Percentiles rank a stretch among this genome's conserved stretches.
phyloP scores from a whole-genome alignment of 2,329 filamentous ascomycete genomes.

The Neodidymelliopsis sp. region DNA sequence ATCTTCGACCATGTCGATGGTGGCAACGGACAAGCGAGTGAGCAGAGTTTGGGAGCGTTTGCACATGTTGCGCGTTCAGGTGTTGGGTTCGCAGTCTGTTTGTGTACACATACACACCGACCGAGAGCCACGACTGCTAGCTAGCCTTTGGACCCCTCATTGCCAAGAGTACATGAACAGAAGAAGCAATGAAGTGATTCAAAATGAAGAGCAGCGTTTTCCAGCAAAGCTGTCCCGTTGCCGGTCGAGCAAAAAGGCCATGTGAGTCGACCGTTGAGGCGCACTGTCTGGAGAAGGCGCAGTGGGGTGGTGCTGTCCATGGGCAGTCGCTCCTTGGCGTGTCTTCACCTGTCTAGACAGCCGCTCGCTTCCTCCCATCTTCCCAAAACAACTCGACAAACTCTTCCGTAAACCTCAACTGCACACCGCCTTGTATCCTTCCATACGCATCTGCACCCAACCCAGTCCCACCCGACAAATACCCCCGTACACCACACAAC shows the following conservation, averaged over 20 bases:
- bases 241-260: constrained; percentile 15
- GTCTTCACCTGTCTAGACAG: constrained; percentile 28
- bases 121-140: constrained; percentile 11
- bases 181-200: not conserved
- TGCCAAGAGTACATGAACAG: constrained; percentile 12
- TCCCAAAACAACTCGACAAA: constrained; percentile 37
- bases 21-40: not conserved
- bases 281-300: constrained; percentile 33
- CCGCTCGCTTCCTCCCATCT: constrained; percentile 37
- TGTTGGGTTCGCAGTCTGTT: constrained; percentile 5
- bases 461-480: constrained; percentile 22
- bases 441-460: constrained; percentile 32
- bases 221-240: constrained; percentile 9
- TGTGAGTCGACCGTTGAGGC: constrained; percentile 26
- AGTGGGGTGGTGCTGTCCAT: constrained; percentile 33
- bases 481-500: constrained; percentile 26
- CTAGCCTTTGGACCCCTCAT: constrained; percentile 17
- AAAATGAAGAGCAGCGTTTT: not conserved
- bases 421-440: constrained; percentile 34
- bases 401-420: constrained; percentile 35
- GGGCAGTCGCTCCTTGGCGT: constrained; percentile 23
- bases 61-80: not conserved
- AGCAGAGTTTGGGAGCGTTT: not conserved
- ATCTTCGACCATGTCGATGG: not conserved
- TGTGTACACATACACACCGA: constrained; percentile 17